Evolutionary conservation across 352 stramenopile species (phyloP).

Genomic region (Phytophthora meadii): DNA sequence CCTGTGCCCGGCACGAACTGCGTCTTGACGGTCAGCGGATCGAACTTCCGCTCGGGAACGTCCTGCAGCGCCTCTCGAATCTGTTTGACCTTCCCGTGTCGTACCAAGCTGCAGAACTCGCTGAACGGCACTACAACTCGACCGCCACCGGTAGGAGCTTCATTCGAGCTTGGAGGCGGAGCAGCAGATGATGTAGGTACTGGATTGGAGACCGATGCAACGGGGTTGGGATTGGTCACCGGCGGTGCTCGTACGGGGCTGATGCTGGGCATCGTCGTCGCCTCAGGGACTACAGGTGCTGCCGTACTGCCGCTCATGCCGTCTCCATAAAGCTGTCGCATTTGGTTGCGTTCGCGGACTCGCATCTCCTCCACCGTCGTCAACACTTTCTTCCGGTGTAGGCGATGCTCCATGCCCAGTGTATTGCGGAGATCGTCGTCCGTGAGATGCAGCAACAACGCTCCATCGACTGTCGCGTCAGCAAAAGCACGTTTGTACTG

Average conservation of each 20-base stretch:
- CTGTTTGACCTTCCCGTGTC: slow-evolving; percentile 89
- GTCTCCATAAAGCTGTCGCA: slow-evolving; percentile 52
- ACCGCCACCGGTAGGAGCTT: slow-evolving; percentile 13
- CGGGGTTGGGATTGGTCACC: not conserved
- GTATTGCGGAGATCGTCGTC: slow-evolving; percentile 95
- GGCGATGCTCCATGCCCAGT: slow-evolving; percentile 93
- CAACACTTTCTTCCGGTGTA: slow-evolving; percentile 98
- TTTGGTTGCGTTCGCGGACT: slow-evolving; percentile 55
- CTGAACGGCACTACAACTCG: slow-evolving; percentile 66
- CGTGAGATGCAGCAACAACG: slow-evolving; percentile 90
- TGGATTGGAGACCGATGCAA: slow-evolving; percentile 4
- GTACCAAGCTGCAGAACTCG: slow-evolving; percentile 85
- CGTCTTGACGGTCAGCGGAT: slow-evolving; percentile 70
- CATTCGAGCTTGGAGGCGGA: slow-evolving; percentile 1
- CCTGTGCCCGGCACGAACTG: slow-evolving; percentile 84
- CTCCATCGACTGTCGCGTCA: slow-evolving; percentile 90
- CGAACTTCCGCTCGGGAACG: slow-evolving; percentile 88
- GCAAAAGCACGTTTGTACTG: slow-evolving; percentile 92
- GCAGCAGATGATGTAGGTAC: slow-evolving; percentile 1
- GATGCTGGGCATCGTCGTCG: slow-evolving; percentile 5
- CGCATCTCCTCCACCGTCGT: slow-evolving; percentile 82
- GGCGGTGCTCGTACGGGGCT: slow-evolving; percentile 6
- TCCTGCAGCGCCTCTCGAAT: slow-evolving; percentile 89
- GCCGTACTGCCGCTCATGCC: not conserved
- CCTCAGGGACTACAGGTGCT: slow-evolving; percentile 11